Percentiles rank a stretch among this genome's conserved stretches.
phyloP scores from a whole-genome alignment of 306 rosid genomes.

The Cucurbita argyrosperma region DNA sequence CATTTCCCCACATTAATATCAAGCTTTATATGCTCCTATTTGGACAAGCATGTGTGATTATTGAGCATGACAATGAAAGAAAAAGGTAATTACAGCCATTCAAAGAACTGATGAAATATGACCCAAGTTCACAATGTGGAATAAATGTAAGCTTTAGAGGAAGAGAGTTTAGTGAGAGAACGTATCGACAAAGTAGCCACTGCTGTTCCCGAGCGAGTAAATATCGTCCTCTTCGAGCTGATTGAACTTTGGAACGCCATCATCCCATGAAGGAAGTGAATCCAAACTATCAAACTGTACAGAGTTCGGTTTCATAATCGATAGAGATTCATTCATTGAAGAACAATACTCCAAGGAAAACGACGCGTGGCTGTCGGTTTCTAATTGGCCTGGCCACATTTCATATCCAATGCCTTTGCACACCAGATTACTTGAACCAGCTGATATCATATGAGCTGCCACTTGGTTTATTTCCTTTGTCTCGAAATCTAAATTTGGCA shows the following conservation, averaged over 20 bases:
- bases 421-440: background rate
- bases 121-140: background rate
- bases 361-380: conserved; percentile 23
- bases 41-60: background rate
- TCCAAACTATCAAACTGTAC: conserved; percentile 28
- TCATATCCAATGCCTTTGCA: background rate
- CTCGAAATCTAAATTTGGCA: background rate
- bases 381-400: conserved; percentile 29
- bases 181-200: background rate
- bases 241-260: conserved; percentile 16
- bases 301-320: conserved; percentile 15
- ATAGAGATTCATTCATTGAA: conserved; percentile 35
- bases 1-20: background rate
- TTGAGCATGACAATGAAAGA: background rate
- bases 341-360: conserved; percentile 38
- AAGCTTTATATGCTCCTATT: background rate
- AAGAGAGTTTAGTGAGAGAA: background rate
- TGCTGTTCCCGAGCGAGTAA: background rate
- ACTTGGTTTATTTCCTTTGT: background rate
- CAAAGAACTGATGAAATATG: background rate
- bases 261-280: conserved; percentile 49
- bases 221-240: conserved; percentile 27
- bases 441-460: background rate
- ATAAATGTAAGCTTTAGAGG: background rate
- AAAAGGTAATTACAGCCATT: background rate